Evolutionary conservation across 352 stramenopile genomes (phyloP).

Genomic region (Phytophthora fragariaefolia): DNA sequence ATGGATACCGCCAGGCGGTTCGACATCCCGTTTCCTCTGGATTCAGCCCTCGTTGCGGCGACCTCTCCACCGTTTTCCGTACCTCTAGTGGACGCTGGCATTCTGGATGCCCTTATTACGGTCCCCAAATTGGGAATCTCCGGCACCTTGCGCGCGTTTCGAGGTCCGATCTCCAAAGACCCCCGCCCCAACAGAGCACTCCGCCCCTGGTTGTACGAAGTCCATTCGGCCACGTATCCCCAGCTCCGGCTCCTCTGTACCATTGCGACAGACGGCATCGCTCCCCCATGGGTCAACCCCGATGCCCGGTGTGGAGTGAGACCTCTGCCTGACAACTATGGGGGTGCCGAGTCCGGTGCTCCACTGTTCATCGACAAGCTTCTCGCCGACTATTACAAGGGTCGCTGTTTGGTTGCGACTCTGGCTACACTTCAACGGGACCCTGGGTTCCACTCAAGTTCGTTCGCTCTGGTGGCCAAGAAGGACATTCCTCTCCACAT

Average conservation of each 20-base stretch:
- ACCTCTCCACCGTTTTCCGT: not conserved
- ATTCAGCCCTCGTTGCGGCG: not conserved
- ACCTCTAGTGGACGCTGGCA: not conserved
- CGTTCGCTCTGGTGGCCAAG: not conserved
- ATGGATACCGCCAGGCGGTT: not conserved
- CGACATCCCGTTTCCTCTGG: not conserved
- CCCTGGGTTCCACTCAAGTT: not conserved
- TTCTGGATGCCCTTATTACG: not conserved
- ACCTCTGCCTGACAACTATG: not conserved
- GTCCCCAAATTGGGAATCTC: not conserved
- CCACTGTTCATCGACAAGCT: not conserved
- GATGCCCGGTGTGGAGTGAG: not conserved
- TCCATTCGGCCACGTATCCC: not conserved
- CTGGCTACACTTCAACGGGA: not conserved
- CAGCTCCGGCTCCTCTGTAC: not conserved
- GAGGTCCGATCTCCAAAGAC: not conserved
- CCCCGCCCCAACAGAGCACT: not conserved
- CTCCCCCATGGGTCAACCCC: not conserved
- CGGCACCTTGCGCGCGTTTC: not conserved
- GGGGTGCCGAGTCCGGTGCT: not conserved
- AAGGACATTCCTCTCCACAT: constrained; percentile 1
- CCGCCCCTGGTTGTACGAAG: not conserved
- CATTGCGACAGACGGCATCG: not conserved
- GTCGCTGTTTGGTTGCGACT: not conserved
- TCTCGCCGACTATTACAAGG: not conserved